Base-by-base conservation (phyloP, 2,329 filamentous ascomycete species). In the Coleophoma eucalyptorum region DNA sequence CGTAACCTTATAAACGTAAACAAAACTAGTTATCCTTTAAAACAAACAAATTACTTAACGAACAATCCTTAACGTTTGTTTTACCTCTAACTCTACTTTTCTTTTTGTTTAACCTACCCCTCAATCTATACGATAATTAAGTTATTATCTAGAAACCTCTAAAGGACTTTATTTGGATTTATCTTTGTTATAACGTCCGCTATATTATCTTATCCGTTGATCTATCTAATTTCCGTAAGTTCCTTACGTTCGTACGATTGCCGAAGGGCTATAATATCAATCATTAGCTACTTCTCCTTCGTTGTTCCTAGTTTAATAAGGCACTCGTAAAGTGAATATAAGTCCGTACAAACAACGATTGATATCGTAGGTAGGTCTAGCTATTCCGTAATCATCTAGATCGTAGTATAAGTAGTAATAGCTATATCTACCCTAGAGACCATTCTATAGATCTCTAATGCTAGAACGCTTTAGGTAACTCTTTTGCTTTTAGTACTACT, bases 211-310 rank as follows among this genome's bases (percentile, higher is more conserved):
- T 49, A 12, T 3, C 50, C 44, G 34, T 55, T 31, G 34, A 59
- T 59, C 50, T 38, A 63, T 16, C 40, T 13, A 13, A 63, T 42
- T 20, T 61, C 51, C 2, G 26, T 10, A 0, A 58, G 21, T 26
- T 62, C 51, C 1, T 49, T 18, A 0, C 49, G 20, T 19, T 62
- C 51, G 35, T 62, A 62, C 0, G 48, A 54, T 46, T 62, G 40
- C 0, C 54, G 19, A 0, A 63, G 12, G 0, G 48, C 45, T 41
- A 62, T 59, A 12, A 62, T 56, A 41, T 61, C 52, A 21, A 60
- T 57, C 46, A 57, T 60, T 0, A 53, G 19, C 1, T 53, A 4
- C 21, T 62, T 58, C n/a, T 62, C 52, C 18, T 55, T 51, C 0
- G 50, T 59, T 1, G 50, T 57, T 2, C 51, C 43, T 0, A 58